These are phyloP conservation scores for Fusarium vanettenii DNA, from an alignment of 2,329 filamentous ascomycete species.

Conservation along the genomic window DNA sequence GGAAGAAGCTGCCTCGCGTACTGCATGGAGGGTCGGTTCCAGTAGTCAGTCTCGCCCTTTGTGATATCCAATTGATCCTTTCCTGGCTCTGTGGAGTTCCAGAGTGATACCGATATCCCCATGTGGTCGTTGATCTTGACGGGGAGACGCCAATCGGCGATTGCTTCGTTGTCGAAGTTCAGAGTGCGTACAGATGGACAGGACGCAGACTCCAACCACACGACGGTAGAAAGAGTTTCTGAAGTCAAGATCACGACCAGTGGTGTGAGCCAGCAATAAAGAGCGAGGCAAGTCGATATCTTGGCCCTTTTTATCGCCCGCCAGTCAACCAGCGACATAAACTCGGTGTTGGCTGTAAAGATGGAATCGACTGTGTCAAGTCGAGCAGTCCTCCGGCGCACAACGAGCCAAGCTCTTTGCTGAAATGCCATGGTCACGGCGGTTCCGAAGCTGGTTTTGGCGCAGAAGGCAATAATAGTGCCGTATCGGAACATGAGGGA, in stretches of 20 bases:
- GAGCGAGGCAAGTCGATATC: neutral
- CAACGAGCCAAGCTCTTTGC: neutral
- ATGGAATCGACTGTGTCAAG: neutral
- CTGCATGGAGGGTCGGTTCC: neutral
- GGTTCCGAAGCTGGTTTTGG: neutral
- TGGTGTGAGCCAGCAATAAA: neutral
- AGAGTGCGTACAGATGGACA: neutral
- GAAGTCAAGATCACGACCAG: neutral
- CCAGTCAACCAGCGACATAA: neutral
- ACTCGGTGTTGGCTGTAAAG: neutral
- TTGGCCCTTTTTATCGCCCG: neutral
- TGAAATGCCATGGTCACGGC: neutral
- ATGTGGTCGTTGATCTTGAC: neutral
- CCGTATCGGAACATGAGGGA: neutral
- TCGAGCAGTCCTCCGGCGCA: neutral
- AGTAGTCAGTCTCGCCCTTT: neutral
- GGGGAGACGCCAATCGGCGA: neutral
- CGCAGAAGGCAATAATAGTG: neutral
- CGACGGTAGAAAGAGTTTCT: neutral
- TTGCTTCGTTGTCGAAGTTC: neutral
- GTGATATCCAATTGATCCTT: neutral
- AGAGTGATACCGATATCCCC: neutral
- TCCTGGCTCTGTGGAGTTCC: neutral
- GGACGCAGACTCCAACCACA: too few species aligned
- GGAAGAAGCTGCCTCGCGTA: neutral